Evolutionary conservation across 441 rosid species (phyloP).

Genomic region (Flueggea neowawraea): DNA sequence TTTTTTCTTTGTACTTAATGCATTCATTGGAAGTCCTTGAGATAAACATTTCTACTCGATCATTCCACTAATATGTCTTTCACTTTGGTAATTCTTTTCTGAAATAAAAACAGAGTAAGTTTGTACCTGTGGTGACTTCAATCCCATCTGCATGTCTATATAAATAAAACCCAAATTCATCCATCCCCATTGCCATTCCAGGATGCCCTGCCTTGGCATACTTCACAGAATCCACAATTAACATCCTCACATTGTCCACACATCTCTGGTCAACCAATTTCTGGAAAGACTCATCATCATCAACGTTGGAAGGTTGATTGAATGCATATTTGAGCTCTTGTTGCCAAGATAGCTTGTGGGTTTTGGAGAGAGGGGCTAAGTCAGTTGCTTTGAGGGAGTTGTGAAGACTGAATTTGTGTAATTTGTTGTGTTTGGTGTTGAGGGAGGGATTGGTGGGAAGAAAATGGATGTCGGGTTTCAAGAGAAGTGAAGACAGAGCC

Average conservation of each 20-base stretch:
- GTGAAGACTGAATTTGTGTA: background rate
- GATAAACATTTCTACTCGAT: no score
- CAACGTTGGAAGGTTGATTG: conserved; percentile 5
- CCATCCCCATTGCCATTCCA: conserved; percentile 34
- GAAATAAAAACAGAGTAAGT: background rate
- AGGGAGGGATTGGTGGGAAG: background rate
- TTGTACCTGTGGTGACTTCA: conserved; percentile 31
- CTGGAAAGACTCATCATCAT: conserved; percentile 23
- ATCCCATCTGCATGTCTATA: conserved; percentile 30
- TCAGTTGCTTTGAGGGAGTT: background rate
- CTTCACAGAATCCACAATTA: conserved; percentile 31
- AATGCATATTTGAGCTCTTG: conserved; percentile 17
- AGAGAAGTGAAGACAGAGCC: conserved; percentile 14
- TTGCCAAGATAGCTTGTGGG: conserved; percentile 22
- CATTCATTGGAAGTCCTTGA: no score
- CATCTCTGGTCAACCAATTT: conserved; percentile 28
- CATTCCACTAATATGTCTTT: no score
- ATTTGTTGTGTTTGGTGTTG: background rate
- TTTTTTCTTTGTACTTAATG: no score
- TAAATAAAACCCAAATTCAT: conserved; percentile 19
- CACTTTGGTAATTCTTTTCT: no score
- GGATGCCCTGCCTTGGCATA: conserved; percentile 32
- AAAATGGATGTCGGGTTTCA: conserved; percentile 3
- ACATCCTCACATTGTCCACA: conserved; percentile 31
- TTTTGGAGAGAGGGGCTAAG: conserved; percentile 1